Evolutionary conservation across 2,329 filamentous ascomycete genomes (phyloP), one percentile per base, ranked within the genome.

Genomic region (Ophiocordyceps unilateralis): DNA sequence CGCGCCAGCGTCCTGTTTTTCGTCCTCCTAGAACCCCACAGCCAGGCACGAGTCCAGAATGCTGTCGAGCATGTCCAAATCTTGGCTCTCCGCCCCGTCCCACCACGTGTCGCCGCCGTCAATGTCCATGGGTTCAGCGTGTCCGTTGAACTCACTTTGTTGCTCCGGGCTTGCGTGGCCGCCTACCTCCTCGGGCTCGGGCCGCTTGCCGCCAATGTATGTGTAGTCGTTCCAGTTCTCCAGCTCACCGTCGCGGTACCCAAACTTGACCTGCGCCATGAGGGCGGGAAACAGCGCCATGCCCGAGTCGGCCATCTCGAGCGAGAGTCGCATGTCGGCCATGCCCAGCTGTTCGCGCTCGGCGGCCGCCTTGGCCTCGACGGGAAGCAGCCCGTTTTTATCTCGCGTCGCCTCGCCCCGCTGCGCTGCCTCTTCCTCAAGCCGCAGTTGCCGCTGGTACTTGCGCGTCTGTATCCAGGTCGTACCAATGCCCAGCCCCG

Each of bases 251-350:
- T 91, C 85, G 26, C 82, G 70, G 53, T 83, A 87, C 6, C 73
- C 72, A 47, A 78, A 74, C 52, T 80, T 66, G 39, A 94, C 76
- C 43, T 77, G 71, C 37, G 82, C 78, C 23, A 77, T 72, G 32
- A 93, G 67, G 21, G 85, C 69, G 0, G 84, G 85, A 63, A 91
- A 88, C 46, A 84, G 78, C 10, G 78, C 77, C 48, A 93, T 69
- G 46, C 83, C 80, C 22, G 74, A 76, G 43, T 91, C 83, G 12
- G 81, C 78, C 49, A 94, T 71, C 46, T 83, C 76, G 15, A 93
- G 59, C 1, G 84, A 78, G 3, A 94, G 65, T 32, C 82, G 73
- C 40, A 95, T 61, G 57, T 95, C 89, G 17, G 79, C 76, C 63
- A 89, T 81, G 14, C 78, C 78, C 1, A 95, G 62, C 1, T 83